A percentile compares a stretch with the other conserved stretches of the same genome.
Evolutionary conservation across 2,329 filamentous ascomycete species (phyloP).

Genomic region (Emydomyces testavorans): DNA sequence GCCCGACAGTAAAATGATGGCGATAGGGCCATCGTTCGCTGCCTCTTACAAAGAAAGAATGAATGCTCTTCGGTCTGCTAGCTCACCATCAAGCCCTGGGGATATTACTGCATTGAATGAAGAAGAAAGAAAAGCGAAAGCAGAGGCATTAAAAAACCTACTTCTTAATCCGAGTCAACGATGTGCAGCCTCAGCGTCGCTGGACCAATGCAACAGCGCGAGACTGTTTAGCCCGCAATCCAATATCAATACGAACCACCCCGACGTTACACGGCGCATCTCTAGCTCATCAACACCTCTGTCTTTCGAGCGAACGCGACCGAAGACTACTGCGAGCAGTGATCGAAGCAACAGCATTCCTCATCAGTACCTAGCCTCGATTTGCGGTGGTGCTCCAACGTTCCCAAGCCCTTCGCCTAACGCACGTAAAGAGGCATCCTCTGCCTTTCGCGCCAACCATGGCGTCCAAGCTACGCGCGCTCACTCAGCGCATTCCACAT

Average conservation of each 20-base stretch:
- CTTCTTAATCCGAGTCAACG: slow-evolving; percentile 35
- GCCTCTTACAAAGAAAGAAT: slow-evolving; percentile 42
- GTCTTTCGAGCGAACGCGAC: slow-evolving; percentile 1
- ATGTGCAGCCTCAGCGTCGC: slow-evolving; percentile 26
- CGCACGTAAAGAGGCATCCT: slow-evolving; percentile 25
- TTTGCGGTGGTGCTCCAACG: slow-evolving; percentile 19
- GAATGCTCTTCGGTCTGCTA: slow-evolving; percentile 32
- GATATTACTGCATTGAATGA: slow-evolving; percentile 25
- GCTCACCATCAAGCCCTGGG: slow-evolving; percentile 24
- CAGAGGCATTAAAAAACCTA: slow-evolving; percentile 36
- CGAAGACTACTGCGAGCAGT: slow-evolving; percentile 14
- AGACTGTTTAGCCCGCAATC: slow-evolving; percentile 16
- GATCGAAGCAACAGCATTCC: slow-evolving; percentile 17
- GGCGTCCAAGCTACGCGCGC: slow-evolving; percentile 14
- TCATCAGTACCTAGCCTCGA: slow-evolving; percentile 20
- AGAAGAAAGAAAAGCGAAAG: slow-evolving; percentile 34
- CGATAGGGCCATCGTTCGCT: slow-evolving; percentile 56
- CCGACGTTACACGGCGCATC: not conserved
- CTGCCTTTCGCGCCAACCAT: slow-evolving; percentile 14
- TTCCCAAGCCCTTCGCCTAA: slow-evolving; percentile 19
- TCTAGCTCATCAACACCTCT: not conserved
- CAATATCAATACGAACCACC: slow-evolving; percentile 4
- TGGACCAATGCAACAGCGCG: slow-evolving; percentile 18
- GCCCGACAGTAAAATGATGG: slow-evolving; percentile 32
- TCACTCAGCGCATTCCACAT: slow-evolving; percentile 17